phyloP scores from a whole-genome alignment of 768 basidiomycete genomes.

The Mycena haematopus region DNA sequence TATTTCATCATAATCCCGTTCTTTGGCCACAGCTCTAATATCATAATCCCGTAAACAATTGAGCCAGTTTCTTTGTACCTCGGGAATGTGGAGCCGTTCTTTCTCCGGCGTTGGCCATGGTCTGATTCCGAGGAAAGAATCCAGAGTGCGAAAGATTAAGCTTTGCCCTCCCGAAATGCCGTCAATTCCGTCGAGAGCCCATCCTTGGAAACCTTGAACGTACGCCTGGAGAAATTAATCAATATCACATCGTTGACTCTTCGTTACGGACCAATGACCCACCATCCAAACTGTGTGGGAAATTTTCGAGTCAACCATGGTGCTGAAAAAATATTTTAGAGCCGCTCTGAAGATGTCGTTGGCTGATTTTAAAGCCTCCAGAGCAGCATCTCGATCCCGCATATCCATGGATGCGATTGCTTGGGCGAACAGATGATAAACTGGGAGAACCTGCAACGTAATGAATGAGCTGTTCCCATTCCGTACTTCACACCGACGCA shows the following conservation, averaged over 20 bases:
- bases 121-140: slow-evolving; percentile 30
- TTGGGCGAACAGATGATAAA: slow-evolving; percentile 27
- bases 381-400: slow-evolving; percentile 15
- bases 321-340: slow-evolving; percentile 25
- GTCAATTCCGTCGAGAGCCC: slow-evolving; percentile 29
- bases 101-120: slow-evolving; percentile 26
- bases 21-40: slow-evolving; percentile 24
- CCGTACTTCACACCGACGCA: not conserved
- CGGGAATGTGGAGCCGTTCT: slow-evolving; percentile 25
- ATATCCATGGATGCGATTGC: slow-evolving; percentile 20
- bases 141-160: slow-evolving; percentile 28
- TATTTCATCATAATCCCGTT: slow-evolving; percentile 13
- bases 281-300: slow-evolving; percentile 20
- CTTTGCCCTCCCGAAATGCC: slow-evolving; percentile 31
- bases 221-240: no score
- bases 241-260: no score
- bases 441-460: slow-evolving; percentile 17
- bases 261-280: no score
- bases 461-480: no score
- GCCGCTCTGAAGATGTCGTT: slow-evolving; percentile 24
- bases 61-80: slow-evolving; percentile 25
- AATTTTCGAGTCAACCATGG: slow-evolving; percentile 20
- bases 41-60: slow-evolving; percentile 28
- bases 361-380: slow-evolving; percentile 23
- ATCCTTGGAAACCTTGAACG: slow-evolving; percentile 31